A percentile compares a stretch with the other conserved stretches of the same genome.
phyloP scores from a whole-genome alignment of 2,329 filamentous ascomycete genomes.

The Diaporthe citri region DNA sequence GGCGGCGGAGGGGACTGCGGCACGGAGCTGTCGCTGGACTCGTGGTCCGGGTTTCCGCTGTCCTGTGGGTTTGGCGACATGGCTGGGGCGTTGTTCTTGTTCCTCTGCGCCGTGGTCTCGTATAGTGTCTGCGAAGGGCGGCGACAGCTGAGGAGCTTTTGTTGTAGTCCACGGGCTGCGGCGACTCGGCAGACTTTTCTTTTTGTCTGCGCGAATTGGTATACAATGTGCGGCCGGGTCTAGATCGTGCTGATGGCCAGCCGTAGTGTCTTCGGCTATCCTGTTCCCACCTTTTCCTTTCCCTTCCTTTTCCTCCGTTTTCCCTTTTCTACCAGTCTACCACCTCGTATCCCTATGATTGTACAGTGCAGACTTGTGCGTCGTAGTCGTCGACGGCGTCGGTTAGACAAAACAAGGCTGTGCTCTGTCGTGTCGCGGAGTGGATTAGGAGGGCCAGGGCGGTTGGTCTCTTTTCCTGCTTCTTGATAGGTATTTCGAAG shows the following conservation, averaged over 20 bases:
- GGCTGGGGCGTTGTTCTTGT: not conserved
- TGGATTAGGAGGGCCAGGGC: constrained; percentile 12
- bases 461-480: constrained; percentile 28
- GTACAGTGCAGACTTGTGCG: not conserved
- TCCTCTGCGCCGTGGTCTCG: not conserved
- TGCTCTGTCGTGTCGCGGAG: not conserved
- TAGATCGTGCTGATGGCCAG: constrained; percentile 3
- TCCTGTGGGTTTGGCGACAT: constrained; percentile 40
- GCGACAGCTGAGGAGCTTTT: not conserved
- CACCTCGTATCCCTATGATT: not conserved
- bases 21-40: constrained; percentile 43
- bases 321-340: not conserved
- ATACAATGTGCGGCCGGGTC: not conserved
- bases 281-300: constrained; percentile 5
- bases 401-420: too few species aligned
- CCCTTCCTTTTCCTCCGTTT: not conserved
- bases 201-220: not conserved
- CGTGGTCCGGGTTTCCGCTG: constrained; percentile 3
- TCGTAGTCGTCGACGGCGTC: not conserved
- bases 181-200: not conserved
- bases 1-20: constrained; percentile 53
- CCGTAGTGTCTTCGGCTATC: not conserved
- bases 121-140: not conserved
- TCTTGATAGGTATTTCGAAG: constrained; percentile 17
- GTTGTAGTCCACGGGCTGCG: not conserved